These are phyloP conservation scores for Kurtzmaniella quercitrusa DNA, from an alignment of 1,139 yeast genomes.

Conservation along the genomic window DNA sequence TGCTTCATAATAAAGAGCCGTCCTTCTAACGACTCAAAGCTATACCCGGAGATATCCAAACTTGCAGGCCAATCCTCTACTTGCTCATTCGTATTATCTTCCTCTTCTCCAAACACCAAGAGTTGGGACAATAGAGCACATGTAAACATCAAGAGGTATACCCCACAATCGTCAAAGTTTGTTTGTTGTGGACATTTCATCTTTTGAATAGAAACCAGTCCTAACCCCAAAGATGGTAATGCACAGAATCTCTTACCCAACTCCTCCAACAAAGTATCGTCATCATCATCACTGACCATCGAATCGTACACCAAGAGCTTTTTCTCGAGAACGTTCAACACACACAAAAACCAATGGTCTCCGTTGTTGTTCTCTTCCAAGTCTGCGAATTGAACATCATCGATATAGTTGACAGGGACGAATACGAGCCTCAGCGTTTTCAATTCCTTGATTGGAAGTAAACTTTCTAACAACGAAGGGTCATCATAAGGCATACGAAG, in stretches of 20 bases:
- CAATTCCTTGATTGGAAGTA: slow-evolving; percentile 31
- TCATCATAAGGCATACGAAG: slow-evolving; percentile 28
- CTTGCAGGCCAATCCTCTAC: slow-evolving; percentile 11
- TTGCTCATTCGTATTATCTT: slow-evolving; percentile 4
- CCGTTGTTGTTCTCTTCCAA: slow-evolving; percentile 34
- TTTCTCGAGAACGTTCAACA: slow-evolving; percentile 28
- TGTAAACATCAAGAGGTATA: slow-evolving; percentile 38
- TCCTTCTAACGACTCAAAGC: slow-evolving; percentile 28
- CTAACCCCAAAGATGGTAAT: slow-evolving; percentile 16
- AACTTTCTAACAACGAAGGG: slow-evolving; percentile 18
- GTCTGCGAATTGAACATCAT: slow-evolving; percentile 23
- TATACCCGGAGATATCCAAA: slow-evolving; percentile 23
- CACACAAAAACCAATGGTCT: slow-evolving; percentile 43
- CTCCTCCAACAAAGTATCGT: slow-evolving; percentile 17
- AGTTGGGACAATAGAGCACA: slow-evolving; percentile 28
- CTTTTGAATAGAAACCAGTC: slow-evolving; percentile 19
- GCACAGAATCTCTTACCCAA: slow-evolving; percentile 21
- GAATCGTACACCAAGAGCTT: slow-evolving; percentile 37
- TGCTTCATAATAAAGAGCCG: slow-evolving; percentile 21
- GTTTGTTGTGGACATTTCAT: slow-evolving; percentile 40
- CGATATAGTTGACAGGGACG: slow-evolving; percentile 38
- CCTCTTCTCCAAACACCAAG: slow-evolving; percentile 10
- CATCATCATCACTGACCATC: slow-evolving; percentile 23
- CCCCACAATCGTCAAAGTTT: slow-evolving; percentile 47
- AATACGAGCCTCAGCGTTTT: slow-evolving; percentile 31